Evolutionary conservation across 345 rosid species (phyloP).

Genomic region (Gossypium anomalum): DNA sequence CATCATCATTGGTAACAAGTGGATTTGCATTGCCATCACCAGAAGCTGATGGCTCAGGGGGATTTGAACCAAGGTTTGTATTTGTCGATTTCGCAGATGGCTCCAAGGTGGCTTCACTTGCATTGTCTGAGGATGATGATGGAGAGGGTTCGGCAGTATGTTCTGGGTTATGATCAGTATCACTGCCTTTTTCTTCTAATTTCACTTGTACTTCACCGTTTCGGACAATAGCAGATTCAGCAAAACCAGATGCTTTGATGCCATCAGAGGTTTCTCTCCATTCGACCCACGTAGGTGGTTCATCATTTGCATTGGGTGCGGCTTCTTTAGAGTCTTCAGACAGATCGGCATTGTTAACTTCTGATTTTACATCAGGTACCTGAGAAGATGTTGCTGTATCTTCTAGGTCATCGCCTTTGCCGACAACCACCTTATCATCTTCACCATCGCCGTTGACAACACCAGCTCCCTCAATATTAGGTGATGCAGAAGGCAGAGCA

Average conservation of each 20-base stretch:
- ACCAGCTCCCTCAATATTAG: conserved; percentile 42
- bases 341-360: conserved; percentile 30
- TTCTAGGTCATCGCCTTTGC: conserved; percentile 44
- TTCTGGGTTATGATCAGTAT: conserved; percentile 24
- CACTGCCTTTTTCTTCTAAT: conserved; percentile 30
- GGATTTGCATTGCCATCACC: conserved; percentile 18
- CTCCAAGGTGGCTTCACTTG: conserved; percentile 5
- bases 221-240: conserved; percentile 29
- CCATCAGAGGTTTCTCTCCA: conserved; percentile 69
- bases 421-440: conserved; percentile 31
- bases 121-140: conserved; percentile 21
- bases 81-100: conserved; percentile 1
- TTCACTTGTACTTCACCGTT: conserved; percentile 42
- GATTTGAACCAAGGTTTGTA: conserved; percentile 10
- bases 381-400: conserved; percentile 50
- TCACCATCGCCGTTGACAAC: conserved; percentile 28
- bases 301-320: conserved; percentile 37
- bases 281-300: conserved; percentile 69
- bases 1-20: conserved; percentile 15
- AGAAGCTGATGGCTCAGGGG: conserved; percentile 14
- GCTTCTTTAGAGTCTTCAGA: conserved; percentile 40
- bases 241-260: conserved; percentile 34
- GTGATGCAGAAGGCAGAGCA: conserved; percentile 59
- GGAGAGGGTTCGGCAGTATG: conserved; percentile 18
- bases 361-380: conserved; percentile 32